Evolutionary conservation across 1,284 basidiomycete genomes (phyloP).

Genomic region (Heliocybe sulcata): DNA sequence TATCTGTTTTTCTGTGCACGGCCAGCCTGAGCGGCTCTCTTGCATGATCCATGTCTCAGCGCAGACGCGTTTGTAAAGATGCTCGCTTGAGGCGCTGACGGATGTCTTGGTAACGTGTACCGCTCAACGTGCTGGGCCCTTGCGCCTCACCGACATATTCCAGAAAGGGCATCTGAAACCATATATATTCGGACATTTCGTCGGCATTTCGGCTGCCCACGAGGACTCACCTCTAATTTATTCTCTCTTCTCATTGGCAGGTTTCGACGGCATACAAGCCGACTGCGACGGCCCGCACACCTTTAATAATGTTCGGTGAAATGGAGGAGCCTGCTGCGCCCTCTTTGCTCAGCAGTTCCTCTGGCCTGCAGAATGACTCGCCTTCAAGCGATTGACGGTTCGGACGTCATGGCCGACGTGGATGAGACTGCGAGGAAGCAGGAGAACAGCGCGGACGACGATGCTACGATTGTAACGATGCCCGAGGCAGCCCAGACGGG

Average conservation of each 20-base stretch:
- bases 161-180: not conserved
- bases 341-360: not conserved
- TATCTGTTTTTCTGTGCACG: not conserved
- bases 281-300: not conserved
- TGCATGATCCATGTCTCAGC: not conserved
- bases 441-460: not conserved
- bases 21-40: not conserved
- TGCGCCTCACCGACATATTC: not conserved
- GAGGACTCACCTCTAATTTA: not conserved
- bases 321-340: not conserved
- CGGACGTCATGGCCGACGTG: not conserved
- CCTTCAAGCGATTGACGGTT: not conserved
- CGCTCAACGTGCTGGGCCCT: too few relatives aligned
- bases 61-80: not conserved
- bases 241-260: not conserved
- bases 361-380: not conserved
- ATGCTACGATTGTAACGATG: not conserved
- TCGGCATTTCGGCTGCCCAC: not conserved
- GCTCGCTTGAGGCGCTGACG: not conserved
- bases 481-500: conserved; percentile 1
- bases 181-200: not conserved
- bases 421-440: not conserved
- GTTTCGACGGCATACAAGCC: not conserved
- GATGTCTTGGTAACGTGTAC: too few relatives aligned
- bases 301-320: not conserved